Percentiles rank a stretch among this genome's conserved stretches.
Evolutionary conservation across 2,329 filamentous ascomycete genomes (phyloP).

Genomic region (Trichoderma aggressivum): DNA sequence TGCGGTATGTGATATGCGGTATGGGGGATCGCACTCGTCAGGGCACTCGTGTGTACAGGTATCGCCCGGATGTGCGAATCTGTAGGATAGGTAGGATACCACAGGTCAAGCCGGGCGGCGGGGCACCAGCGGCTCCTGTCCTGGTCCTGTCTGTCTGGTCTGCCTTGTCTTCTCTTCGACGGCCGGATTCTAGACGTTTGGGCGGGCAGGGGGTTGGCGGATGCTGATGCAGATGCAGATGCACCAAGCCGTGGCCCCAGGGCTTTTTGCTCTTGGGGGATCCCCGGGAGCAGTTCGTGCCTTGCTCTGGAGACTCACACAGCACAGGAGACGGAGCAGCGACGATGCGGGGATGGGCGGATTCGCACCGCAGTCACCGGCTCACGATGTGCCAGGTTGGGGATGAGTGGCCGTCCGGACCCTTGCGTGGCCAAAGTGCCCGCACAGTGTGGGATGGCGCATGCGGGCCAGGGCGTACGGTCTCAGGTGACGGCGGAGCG

Average conservation of each 20-base stretch:
- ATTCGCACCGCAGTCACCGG: conserved; percentile 8
- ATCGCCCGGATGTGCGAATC: background rate
- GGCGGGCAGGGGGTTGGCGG: background rate
- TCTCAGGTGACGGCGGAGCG: conserved; percentile 8
- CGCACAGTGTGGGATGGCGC: conserved; percentile 10
- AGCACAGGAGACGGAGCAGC: background rate
- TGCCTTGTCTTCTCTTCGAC: background rate
- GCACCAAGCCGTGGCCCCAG: background rate
- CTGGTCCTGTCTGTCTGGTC: no score
- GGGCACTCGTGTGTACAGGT: background rate
- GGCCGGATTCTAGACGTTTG: background rate
- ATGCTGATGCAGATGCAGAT: conserved; percentile 3
- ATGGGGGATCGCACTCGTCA: background rate
- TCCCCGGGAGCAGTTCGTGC: background rate
- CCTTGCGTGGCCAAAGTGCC: conserved; percentile 3
- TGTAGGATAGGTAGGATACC: background rate
- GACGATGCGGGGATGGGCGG: background rate
- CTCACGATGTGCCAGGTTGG: background rate
- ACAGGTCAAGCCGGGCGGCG: background rate
- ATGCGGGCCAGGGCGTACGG: background rate
- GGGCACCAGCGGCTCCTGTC: background rate
- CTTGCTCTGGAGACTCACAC: background rate
- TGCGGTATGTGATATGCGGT: background rate
- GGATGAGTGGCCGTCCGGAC: background rate
- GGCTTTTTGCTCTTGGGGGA: conserved; percentile 5